Base-by-base conservation (phyloP, 805 yeast genomes). In the Sugiyamaella boreocaroliniensis region DNA sequence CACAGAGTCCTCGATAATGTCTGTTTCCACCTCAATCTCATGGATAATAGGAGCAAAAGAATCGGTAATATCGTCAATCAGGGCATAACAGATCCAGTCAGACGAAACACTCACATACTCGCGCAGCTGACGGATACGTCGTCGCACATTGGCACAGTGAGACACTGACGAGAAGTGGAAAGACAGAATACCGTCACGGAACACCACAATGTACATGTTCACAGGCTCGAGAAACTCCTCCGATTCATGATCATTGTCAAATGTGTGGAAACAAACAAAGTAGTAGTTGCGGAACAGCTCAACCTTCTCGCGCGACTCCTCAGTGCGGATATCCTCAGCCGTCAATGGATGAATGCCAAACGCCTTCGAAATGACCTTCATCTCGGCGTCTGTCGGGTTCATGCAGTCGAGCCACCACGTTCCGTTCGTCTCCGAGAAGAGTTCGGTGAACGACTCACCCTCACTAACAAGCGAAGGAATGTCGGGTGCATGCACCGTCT, bases 341-440 rank as follows among this genome's bases (percentile, higher is more conserved):
- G 99, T 92, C 75, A 92, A 82, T 29, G 99, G 99, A 74, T 92
- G 99, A 71, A 92, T 88, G 9, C 97, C 96, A 69, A 92, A 92
- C 0, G 97, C 93, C 63, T 90, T 90, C 9, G 97, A 85, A 42
- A 93, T 68, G 61, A 87, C 83, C 65, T 86, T 86, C 96, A 93
- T 89, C 70, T 93, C 99, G 18, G 83, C 82, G 65, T 92, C 98
- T 0, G 97, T 88, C 5, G 99, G 98, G 64, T 96, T 85, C 43
- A 82, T 75, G 66, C 97, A 89, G 68, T 93, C 97, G 44, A 93
- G 73, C 97, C 97, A 92, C 98, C 98, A 90, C 5, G 89, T 82
- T 2, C 89, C 85, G 53, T 83, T 82, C 16, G 83, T 83, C 45
- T 79, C 77, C 51, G 79, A 77, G 66, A 90, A 89, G 45, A 89